Base-by-base conservation (phyloP, 495 filamentous ascomycete genomes). In the Penicillium angulare region DNA sequence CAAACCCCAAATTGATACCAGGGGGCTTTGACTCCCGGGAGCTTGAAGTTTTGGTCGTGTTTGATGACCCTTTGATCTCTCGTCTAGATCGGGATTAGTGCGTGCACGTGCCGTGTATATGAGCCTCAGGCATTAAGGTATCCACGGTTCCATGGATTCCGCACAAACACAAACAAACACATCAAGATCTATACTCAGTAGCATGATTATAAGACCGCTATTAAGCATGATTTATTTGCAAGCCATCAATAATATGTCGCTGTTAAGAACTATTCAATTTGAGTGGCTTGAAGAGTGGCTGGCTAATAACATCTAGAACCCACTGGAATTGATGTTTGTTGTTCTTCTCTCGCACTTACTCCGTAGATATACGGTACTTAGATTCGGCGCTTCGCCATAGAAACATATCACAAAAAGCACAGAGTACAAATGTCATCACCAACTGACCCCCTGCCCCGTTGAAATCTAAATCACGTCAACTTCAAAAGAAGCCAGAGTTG, bases 41-140 rank as follows among this genome's bases (percentile, higher is more conserved):
- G 15, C 23, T 23, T 26, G 31, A 23, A 42, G 13, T 21, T 17
- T 17, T 40, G 29, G 34, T 24, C 13, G 35, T n/a, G 16, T 31
- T 45, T 26, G 22, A 27, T 39, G 49, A 35, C 38, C 36, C 47
- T 56, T 50, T 57, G 43, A 31, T 51, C 39, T 16, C 3, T 32
- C 5, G 17, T 20, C 49, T 56, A 6, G 41, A 63, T 48, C 1
- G 12, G 50, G 59, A 16, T 36, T 63, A 62, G 61, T n/a, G 49
- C 22, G 8, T 3, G 24, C 54, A 57, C 60, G 58, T 58, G 61
- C 17, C 3, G 8, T 21, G 22, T 40, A 29, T 4, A 21, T n/a
- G 47, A 60, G 57, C 52, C 57, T 53, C 46, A 52, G 27, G 45
- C 39, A 34, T 29, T 26, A 5, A 20, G 5, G 7, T 24, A 9